phyloP scores from a whole-genome alignment of 176 grass and related monocot species.

The Coix lacrymajobi region DNA sequence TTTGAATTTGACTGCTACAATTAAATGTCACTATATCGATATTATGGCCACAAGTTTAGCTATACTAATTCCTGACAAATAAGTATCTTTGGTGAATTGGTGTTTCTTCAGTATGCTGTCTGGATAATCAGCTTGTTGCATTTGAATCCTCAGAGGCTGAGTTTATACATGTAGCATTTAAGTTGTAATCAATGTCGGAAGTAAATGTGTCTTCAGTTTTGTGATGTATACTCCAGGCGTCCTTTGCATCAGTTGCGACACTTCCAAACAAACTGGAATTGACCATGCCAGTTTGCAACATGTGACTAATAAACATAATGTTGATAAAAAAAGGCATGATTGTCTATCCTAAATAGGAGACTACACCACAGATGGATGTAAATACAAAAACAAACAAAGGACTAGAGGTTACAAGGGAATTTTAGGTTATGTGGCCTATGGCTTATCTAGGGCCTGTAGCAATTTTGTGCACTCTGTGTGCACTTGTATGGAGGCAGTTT shows the following conservation, averaged over 20 bases:
- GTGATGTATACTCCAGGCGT: neutral
- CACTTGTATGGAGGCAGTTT: neutral
- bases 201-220: neutral
- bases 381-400: neutral
- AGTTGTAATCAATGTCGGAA: neutral
- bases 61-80: neutral
- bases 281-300: neutral
- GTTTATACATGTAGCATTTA: neutral
- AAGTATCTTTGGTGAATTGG: neutral
- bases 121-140: neutral
- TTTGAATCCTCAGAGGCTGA: neutral
- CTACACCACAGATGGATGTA: neutral
- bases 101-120: neutral
- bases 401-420: too few relatives aligned
- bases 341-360: neutral
- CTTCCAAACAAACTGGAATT: neutral
- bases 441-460: neutral
- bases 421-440: neutral
- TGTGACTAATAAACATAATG: neutral
- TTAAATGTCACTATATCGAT: neutral
- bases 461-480: neutral
- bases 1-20: neutral
- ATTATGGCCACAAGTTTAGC: neutral
- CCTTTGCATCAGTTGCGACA: neutral
- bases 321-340: neutral